Evolutionary conservation across 441 rosid species (phyloP).

Genomic region (Brassica balearica): DNA sequence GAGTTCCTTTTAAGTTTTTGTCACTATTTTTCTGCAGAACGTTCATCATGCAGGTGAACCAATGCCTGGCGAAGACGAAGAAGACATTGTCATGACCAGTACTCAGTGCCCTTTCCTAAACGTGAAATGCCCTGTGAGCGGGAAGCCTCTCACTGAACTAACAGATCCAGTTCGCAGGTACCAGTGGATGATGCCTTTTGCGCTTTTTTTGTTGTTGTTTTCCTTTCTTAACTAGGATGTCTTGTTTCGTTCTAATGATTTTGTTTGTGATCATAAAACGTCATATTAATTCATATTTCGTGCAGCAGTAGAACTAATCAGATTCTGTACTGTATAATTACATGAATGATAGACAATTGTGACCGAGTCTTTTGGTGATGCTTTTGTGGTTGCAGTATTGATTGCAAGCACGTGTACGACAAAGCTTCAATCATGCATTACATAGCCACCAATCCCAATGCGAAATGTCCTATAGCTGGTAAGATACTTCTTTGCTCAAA

Average conservation of each 20-base stretch:
- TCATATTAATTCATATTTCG: neutral
- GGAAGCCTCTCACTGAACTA: slow-evolving; percentile 77
- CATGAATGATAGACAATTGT: slow-evolving; percentile 9
- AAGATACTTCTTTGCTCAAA: neutral
- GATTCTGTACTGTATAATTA: slow-evolving; percentile 3
- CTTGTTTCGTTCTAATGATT: slow-evolving; percentile 3
- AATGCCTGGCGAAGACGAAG: slow-evolving; percentile 96
- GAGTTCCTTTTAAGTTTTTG: slow-evolving; percentile 9
- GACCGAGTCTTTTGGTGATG: slow-evolving; percentile 3
- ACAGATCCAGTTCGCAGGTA: slow-evolving; percentile 93
- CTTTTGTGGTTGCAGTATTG: slow-evolving; percentile 57
- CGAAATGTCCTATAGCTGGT: slow-evolving; percentile 84
- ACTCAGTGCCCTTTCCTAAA: slow-evolving; percentile 85
- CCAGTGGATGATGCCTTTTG: neutral
- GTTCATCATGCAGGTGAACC: slow-evolving; percentile 90
- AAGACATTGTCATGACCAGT: slow-evolving; percentile 85
- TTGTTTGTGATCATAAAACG: neutral
- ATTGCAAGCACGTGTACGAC: slow-evolving; percentile 89
- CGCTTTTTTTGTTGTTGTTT: neutral
- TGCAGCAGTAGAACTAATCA: slow-evolving; percentile 13
- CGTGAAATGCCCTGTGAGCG: slow-evolving; percentile 77
- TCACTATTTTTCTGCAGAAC: slow-evolving; percentile 56
- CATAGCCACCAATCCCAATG: slow-evolving; percentile 49
- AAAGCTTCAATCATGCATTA: slow-evolving; percentile 58
- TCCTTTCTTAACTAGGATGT: neutral